Conservation (phyloP, 352 stramenopile genomes). For the Bremia lactucae region DNA sequence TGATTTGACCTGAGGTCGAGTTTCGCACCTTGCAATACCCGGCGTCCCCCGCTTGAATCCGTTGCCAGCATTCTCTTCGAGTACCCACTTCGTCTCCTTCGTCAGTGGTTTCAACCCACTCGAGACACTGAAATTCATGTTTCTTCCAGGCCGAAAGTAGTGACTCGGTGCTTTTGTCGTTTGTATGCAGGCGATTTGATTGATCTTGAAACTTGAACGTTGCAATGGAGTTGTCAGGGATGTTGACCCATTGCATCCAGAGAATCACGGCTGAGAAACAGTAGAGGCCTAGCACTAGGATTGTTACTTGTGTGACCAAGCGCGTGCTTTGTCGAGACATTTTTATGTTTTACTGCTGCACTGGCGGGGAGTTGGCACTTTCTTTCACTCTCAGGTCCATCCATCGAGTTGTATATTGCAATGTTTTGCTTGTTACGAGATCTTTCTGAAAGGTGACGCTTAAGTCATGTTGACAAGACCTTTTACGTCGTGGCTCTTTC, state of each 20-base stretch:
- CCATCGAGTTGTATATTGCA: neutral
- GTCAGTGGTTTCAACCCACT: constrained; percentile 49
- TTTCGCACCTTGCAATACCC: constrained; percentile 64
- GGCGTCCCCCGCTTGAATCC: constrained; percentile 36
- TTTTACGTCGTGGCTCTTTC: constrained; percentile 6
- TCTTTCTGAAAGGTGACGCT: too few species aligned
- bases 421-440: too few species aligned
- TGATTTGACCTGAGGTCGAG: constrained; percentile 30
- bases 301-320: constrained; percentile 1
- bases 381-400: neutral
- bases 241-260: constrained; percentile 22
- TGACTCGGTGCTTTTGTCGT: too few species aligned
- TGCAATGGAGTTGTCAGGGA: constrained; percentile 7
- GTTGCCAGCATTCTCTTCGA: constrained; percentile 47
- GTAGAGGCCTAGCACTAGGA: constrained; percentile 16
- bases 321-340: constrained; percentile 4
- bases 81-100: constrained; percentile 35
- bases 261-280: constrained; percentile 17
- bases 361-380: too few species aligned
- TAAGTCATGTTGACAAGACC: constrained; percentile 10
- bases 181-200: too few species aligned
- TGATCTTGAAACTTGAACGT: neutral
- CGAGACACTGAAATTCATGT: constrained; percentile 51
- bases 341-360: neutral
- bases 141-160: constrained; percentile 23